Percentiles rank a stretch among this genome's conserved stretches.
Conservation (phyloP, 2,329 filamentous ascomycete genomes). For the Ceratocystis eucalypticola region DNA sequence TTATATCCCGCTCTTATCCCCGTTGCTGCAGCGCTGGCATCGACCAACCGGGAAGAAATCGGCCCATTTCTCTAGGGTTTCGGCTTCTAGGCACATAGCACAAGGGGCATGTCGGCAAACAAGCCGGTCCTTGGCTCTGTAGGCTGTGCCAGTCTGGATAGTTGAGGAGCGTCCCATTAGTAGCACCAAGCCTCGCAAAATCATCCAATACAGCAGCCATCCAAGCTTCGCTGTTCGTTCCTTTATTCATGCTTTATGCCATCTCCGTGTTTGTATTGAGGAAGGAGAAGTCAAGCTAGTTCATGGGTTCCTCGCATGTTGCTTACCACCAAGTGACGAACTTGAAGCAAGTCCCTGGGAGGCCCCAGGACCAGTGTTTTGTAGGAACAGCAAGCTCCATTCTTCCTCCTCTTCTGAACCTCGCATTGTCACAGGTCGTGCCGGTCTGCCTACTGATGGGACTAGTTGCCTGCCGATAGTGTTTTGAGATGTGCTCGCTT, state of each 20-base stretch:
- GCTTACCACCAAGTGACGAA: neutral
- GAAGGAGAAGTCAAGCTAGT: neutral
- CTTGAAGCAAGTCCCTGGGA: neutral
- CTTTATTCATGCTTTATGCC: neutral
- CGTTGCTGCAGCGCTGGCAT: neutral
- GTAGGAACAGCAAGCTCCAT: neutral
- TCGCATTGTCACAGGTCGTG: neutral
- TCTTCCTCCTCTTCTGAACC: neutral
- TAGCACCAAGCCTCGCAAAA: neutral
- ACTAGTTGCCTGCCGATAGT: neutral
- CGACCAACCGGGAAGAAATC: too few relatives aligned
- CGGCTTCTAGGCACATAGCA: neutral
- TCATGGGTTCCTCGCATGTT: neutral
- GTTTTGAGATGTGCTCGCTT: neutral
- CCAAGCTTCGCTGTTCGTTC: neutral
- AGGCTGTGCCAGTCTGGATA: neutral
- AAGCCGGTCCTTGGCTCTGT: neutral
- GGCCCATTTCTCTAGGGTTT: neutral
- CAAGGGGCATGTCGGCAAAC: too few relatives aligned
- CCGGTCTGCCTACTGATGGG: neutral
- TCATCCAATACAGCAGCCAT: conserved; percentile 5
- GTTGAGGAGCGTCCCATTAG: neutral
- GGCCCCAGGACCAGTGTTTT: neutral
- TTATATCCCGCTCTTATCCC: neutral
- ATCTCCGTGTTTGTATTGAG: neutral